phyloP scores from a whole-genome alignment of 176 grass and related monocot genomes.

The Raddia distichophylla region DNA sequence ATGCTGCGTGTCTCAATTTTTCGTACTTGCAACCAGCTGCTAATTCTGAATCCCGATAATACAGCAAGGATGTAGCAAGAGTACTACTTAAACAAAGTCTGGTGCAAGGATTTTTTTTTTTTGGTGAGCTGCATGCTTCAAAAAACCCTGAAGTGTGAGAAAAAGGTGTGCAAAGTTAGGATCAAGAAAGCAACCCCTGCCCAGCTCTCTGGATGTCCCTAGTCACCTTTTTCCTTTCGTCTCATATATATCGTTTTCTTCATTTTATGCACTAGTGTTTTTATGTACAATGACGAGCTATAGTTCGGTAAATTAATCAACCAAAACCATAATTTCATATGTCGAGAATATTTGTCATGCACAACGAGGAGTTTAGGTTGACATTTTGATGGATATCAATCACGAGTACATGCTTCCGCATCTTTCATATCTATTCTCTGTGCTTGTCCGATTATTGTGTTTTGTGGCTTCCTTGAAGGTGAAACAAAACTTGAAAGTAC shows the following conservation, averaged over 20 bases:
- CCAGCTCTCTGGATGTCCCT: not conserved
- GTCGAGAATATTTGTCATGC: not conserved
- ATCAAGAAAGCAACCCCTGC: constrained; percentile 12
- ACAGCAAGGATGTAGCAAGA: too few species aligned
- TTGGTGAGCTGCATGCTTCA: not conserved
- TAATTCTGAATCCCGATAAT: too few species aligned
- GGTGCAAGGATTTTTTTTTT: too few species aligned
- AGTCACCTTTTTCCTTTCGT: too few species aligned
- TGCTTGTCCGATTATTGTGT: not conserved
- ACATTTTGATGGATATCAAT: not conserved
- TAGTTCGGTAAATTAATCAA: not conserved
- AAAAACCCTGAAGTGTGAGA: not conserved
- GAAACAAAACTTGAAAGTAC: not conserved
- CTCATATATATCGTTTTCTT: not conserved
- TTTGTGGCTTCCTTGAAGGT: not conserved
- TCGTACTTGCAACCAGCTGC: too few species aligned
- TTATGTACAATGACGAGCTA: not conserved
- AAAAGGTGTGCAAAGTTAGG: not conserved
- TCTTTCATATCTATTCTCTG: not conserved
- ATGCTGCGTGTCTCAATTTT: too few species aligned
- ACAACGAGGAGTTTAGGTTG: not conserved
- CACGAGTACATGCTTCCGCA: not conserved
- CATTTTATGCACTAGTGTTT: not conserved
- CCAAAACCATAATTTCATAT: not conserved
- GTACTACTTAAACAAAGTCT: too few species aligned